Conservation (phyloP, 2,329 filamentous ascomycete species). For the Beauveria brongniartii region DNA sequence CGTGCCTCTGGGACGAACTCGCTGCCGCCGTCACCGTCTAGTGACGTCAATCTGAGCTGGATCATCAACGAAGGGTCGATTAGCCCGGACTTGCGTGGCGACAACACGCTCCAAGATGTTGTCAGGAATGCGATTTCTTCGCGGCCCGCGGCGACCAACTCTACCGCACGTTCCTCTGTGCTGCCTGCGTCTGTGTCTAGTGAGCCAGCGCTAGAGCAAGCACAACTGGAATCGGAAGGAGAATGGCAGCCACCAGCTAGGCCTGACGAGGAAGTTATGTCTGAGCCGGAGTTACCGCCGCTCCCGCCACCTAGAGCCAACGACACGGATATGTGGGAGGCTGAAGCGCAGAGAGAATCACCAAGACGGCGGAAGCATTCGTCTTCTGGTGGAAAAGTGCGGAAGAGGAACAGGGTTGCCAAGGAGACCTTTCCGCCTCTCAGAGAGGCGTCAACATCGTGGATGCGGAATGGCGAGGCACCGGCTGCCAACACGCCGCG, state of each 20-base stretch:
- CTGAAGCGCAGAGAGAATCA: constrained; percentile 44
- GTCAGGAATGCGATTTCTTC: constrained; percentile 12
- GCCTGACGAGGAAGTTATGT: no score
- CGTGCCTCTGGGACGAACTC: constrained; percentile 26
- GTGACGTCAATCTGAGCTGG: constrained; percentile 36
- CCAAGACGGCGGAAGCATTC: constrained; percentile 25
- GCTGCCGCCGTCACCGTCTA: constrained; percentile 22
- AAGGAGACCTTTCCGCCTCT: no score
- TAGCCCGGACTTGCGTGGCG: constrained; percentile 27
- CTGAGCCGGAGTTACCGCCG: background rate
- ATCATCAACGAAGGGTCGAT: constrained; percentile 29
- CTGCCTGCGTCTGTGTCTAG: background rate
- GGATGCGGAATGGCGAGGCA: constrained; percentile 22
- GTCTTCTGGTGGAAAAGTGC: constrained; percentile 18
- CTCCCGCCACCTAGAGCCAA: constrained; percentile 22
- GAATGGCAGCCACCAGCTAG: background rate
- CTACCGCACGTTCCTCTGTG: background rate
- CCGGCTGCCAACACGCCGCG: background rate
- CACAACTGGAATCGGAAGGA: background rate
- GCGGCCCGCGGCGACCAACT: background rate
- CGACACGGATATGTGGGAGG: constrained; percentile 48
- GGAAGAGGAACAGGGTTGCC: no score
- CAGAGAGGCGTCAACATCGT: constrained; percentile 13
- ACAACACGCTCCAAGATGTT: constrained; percentile 25
- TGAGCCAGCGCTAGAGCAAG: background rate